phyloP scores from a whole-genome alignment of 2,329 filamentous ascomycete species.

The Phyllosticta capitalensis region DNA sequence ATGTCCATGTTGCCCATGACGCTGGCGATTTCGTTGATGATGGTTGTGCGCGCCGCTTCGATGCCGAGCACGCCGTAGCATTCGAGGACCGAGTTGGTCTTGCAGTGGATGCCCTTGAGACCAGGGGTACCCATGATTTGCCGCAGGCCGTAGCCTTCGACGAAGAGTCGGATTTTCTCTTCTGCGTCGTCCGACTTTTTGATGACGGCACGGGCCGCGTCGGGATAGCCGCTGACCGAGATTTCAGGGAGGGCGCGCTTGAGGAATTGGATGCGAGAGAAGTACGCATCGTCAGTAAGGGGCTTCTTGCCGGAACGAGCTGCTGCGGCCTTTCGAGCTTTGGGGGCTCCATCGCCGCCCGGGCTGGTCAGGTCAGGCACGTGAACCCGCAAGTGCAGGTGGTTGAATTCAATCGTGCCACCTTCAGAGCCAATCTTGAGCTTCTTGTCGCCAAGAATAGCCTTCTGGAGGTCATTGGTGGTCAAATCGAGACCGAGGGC shows the following conservation, averaged over 20 bases:
- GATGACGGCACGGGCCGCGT: slow-evolving; percentile 79
- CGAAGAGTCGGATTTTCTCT: slow-evolving; percentile 50
- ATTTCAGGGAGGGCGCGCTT: slow-evolving; percentile 73
- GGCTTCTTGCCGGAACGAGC: slow-evolving; percentile 16
- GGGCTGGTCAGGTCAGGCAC: slow-evolving; percentile 42
- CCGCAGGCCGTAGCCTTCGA: slow-evolving; percentile 87
- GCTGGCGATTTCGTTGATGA: slow-evolving; percentile 74
- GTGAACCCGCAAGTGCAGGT: slow-evolving; percentile 58
- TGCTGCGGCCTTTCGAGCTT: slow-evolving; percentile 17
- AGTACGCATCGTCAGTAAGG: slow-evolving; percentile 50
- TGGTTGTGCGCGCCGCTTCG: slow-evolving; percentile 83
- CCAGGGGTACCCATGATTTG: slow-evolving; percentile 91
- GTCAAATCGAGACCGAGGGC: slow-evolving; percentile 74
- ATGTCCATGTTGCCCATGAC: slow-evolving; percentile 96
- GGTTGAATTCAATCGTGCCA: slow-evolving; percentile 38
- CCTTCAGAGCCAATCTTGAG: slow-evolving; percentile 64
- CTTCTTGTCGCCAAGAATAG: slow-evolving; percentile 74
- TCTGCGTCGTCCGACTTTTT: slow-evolving; percentile 64
- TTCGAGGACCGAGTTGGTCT: slow-evolving; percentile 86
- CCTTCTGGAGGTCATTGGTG: slow-evolving; percentile 60
- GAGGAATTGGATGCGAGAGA: slow-evolving; percentile 73
- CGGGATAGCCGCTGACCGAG: slow-evolving; percentile 82
- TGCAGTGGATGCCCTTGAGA: slow-evolving; percentile 65
- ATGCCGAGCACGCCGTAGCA: slow-evolving; percentile 80
- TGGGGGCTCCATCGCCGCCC: slow-evolving; percentile 9